Evolutionary conservation across 768 basidiomycete genomes (phyloP).

Genomic region (Naematelia aurantialba): DNA sequence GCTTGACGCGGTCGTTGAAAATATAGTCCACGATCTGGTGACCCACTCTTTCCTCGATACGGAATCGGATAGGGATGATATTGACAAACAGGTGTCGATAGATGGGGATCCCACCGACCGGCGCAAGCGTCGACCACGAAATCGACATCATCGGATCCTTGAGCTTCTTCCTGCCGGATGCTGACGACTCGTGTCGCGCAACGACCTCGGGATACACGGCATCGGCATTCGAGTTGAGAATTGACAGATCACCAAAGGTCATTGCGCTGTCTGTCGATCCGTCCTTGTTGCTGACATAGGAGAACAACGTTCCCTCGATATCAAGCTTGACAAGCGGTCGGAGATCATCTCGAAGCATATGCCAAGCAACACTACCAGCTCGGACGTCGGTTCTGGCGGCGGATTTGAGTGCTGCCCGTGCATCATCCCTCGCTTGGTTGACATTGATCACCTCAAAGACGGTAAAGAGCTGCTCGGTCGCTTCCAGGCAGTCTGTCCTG

Average conservation of each 20-base stretch:
- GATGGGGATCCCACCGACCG: conserved; percentile 89
- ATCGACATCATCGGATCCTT: conserved; percentile 67
- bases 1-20: conserved; percentile 55
- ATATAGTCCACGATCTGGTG: conserved; percentile 81
- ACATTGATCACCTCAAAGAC: conserved; percentile 73
- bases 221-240: conserved; percentile 76
- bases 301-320: conserved; percentile 71
- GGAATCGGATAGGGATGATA: conserved; percentile 79
- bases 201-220: conserved; percentile 86
- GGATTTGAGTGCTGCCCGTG: conserved; percentile 62
- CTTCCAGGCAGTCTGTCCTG: conserved; percentile 66
- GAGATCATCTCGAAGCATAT: conserved; percentile 69
- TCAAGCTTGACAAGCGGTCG: conserved; percentile 79
- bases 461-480: conserved; percentile 73
- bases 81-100: conserved; percentile 75
- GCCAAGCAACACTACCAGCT: conserved; percentile 85
- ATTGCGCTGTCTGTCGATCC: conserved; percentile 77
- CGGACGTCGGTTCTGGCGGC: conserved; percentile 75
- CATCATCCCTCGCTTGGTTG: conserved; percentile 73
- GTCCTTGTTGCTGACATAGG: conserved; percentile 81
- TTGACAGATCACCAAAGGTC: conserved; percentile 69
- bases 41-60: conserved; percentile 78
- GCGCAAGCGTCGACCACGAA: conserved; percentile 77
- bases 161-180: conserved; percentile 40
- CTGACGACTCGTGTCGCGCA: conserved; percentile 63